Evolutionary conservation across 2,329 filamentous ascomycete genomes (phyloP), one percentile per base, ranked within the genome.

Genomic region (Fusarium pseudoanthophilum): DNA sequence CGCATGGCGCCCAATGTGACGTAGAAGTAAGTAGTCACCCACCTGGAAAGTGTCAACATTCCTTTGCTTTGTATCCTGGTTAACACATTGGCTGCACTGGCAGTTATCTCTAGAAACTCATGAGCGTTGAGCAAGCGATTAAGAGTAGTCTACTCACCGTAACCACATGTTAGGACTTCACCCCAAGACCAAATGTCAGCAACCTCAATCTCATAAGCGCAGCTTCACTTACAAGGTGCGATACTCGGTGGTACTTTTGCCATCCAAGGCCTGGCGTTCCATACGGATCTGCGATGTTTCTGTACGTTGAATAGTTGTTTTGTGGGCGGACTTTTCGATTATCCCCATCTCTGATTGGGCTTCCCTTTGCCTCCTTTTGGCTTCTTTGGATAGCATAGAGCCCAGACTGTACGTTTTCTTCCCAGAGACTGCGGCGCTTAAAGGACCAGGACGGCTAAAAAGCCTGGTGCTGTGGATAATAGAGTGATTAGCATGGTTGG

Each of bases 1-100:
- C 15, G 15, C 34, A 34, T 15, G 28, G 39, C 34, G 24, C n/a
- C 43, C 21, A 42, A 56, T 34, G 34, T 20, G 21, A 28, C 26
- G 36, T 7, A 55, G 24, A 32, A 40, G 14, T 18, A 30, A 40
- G 11, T 20, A 30, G 20, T 39, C 13, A 58, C 76, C 36, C 64
- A 85, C 84, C 42, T 80, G 66, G 62, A 84, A 85, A 2, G 83
- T 84, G 43, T 85, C 79, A 66, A 84, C 81, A 60, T 81, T 84
- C 58, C 83, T 78, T 68, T 85, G 84, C 74, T 81, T 78, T 20
- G 84, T 85, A 48, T 83, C 81, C 53, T 81, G 80, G 51, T 85
- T 84, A 21, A 85, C 80, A 57, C 84, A 85, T 52, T 79, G 56
- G 5, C 65, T 75, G 70, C 84, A 85, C n/a, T 82, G 82, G 68